Evolutionary conservation across 2,329 filamentous ascomycete genomes (phyloP).

Genomic region (Phoma herbarum): DNA sequence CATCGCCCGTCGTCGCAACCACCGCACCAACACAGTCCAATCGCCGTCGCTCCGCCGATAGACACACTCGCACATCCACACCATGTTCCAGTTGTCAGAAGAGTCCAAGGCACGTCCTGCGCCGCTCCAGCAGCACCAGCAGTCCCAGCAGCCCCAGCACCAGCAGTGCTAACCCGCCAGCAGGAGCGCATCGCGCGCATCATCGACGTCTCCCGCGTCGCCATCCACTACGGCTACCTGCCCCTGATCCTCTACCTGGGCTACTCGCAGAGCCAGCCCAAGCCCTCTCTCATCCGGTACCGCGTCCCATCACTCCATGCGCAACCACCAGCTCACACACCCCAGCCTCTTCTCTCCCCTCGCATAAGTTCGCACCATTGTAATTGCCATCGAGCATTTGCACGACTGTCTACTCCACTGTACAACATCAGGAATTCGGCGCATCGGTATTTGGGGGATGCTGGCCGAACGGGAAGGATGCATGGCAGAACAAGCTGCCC

Average conservation of each 20-base stretch:
- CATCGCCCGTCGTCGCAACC: conserved; percentile 21
- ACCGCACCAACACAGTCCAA: not conserved
- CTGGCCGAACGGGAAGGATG: conserved; percentile 19
- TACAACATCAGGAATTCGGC: conserved; percentile 45
- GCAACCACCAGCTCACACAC: conserved; percentile 26
- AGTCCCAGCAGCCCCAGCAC: not conserved
- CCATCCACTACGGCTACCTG: conserved; percentile 97
- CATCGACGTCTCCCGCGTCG: conserved; percentile 92
- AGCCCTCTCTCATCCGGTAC: conserved; percentile 79
- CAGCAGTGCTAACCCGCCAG: conserved; percentile 33
- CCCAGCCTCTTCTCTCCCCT: conserved; percentile 52
- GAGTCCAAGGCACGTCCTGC: conserved; percentile 81
- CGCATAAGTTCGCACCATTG: conserved; percentile 36
- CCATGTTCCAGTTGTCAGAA: conserved; percentile 78
- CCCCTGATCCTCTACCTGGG: conserved; percentile 97
- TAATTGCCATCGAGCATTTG: conserved; percentile 17
- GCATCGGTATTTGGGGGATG: conserved; percentile 34
- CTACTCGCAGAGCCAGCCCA: conserved; percentile 92
- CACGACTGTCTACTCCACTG: conserved; percentile 35
- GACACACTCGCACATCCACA: conserved; percentile 6
- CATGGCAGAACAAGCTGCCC: conserved; percentile 11
- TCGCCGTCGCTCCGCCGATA: not conserved
- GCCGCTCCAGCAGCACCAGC: not conserved
- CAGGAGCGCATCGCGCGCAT: conserved; percentile 98
- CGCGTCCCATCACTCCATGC: conserved; percentile 2